These are phyloP conservation scores for Oenanthe javanica DNA, from an alignment of 140 eudicot genomes.

Conservation along the genomic window DNA sequence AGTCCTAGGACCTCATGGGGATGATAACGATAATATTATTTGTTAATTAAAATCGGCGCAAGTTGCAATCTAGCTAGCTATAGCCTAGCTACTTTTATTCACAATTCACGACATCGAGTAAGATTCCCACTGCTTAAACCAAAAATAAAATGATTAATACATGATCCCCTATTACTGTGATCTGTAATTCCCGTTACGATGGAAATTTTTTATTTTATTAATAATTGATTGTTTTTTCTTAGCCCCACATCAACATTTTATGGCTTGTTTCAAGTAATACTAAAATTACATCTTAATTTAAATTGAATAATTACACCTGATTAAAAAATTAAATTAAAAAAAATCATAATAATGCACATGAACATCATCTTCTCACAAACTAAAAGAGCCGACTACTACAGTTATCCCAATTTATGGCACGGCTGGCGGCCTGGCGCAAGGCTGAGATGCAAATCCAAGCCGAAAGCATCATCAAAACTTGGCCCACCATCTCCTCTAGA, in stretches of 20 bases:
- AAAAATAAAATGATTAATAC: background rate
- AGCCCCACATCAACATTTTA: too few relatives aligned
- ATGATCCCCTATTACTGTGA: too few relatives aligned
- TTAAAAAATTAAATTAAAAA: background rate
- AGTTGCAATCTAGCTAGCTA: too few relatives aligned
- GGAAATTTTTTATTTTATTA: too few relatives aligned
- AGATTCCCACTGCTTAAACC: background rate
- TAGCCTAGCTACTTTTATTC: background rate
- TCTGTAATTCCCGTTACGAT: too few relatives aligned
- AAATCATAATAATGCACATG: slow-evolving; percentile 17
- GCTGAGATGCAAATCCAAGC: slow-evolving; percentile 65
- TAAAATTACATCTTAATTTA: slow-evolving; percentile 2
- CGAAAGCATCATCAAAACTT: slow-evolving; percentile 50
- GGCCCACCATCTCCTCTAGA: slow-evolving; percentile 53
- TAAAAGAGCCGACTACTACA: background rate
- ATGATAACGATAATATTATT: too few relatives aligned
- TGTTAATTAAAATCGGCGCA: too few relatives aligned
- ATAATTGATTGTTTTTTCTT: too few relatives aligned
- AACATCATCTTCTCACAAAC: slow-evolving; percentile 1
- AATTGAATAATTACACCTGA: background rate
- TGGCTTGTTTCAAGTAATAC: too few relatives aligned
- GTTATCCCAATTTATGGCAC: slow-evolving; percentile 16
- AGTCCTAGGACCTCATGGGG: too few relatives aligned
- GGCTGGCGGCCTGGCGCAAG: slow-evolving; percentile 39
- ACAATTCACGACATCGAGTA: background rate